Percentiles rank a stretch among this genome's conserved stretches.
phyloP scores from a whole-genome alignment of 1,284 basidiomycete species.

The Fomitopsis palustris region DNA sequence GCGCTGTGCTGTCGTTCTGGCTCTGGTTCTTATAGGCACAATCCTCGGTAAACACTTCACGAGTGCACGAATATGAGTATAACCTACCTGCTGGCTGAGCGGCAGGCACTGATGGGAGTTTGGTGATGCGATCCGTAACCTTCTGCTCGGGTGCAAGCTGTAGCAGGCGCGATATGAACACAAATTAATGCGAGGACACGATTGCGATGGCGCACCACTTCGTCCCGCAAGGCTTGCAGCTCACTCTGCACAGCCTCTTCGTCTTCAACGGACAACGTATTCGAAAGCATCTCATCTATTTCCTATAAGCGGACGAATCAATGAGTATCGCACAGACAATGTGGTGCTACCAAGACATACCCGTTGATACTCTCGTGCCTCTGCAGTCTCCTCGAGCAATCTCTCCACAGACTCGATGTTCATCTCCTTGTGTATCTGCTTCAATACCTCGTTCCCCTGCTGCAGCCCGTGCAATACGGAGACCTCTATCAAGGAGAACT shows the following conservation, averaged over 20 bases:
- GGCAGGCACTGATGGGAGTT: conserved; percentile 47
- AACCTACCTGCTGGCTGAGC: conserved; percentile 33
- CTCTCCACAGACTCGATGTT: conserved; percentile 91
- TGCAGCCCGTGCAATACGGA: conserved; percentile 90
- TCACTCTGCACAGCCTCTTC: conserved; percentile 92
- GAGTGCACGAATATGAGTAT: no score
- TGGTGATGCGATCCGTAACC: conserved; percentile 21
- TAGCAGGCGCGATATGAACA: background rate
- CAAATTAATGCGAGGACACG: background rate
- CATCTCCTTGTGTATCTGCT: conserved; percentile 93
- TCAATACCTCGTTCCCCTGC: conserved; percentile 91
- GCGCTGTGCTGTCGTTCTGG: background rate
- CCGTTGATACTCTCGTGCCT: conserved; percentile 89
- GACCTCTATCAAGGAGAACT: conserved; percentile 93
- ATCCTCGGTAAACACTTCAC: background rate
- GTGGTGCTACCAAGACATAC: conserved; percentile 42
- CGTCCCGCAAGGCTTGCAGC: conserved; percentile 63
- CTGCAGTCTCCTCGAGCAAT: conserved; percentile 87
- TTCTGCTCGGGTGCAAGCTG: conserved; percentile 15
- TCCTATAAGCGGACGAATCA: conserved; percentile 45
- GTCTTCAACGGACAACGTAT: conserved; percentile 82
- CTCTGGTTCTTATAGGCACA: conserved; percentile 6
- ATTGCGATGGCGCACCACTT: conserved; percentile 41
- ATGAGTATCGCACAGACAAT: background rate
- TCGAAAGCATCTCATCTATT: conserved; percentile 85